Evolutionary conservation across 345 rosid species (phyloP).

Genomic region (Mangifera indica): DNA sequence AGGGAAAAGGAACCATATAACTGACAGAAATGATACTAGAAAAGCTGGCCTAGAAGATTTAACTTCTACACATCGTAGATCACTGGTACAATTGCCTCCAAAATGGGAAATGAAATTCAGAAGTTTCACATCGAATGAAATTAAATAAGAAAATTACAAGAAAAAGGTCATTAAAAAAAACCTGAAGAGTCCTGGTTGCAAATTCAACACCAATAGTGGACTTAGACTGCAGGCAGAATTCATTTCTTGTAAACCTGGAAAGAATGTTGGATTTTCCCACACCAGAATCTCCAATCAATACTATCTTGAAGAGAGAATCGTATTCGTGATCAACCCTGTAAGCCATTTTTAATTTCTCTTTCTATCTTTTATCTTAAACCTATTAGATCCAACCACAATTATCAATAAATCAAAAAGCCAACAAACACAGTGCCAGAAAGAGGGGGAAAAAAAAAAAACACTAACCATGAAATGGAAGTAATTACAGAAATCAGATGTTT

Average conservation of each 20-base stretch:
- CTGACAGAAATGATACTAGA: neutral
- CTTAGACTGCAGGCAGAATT: slow-evolving; percentile 63
- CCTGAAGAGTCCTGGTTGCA: slow-evolving; percentile 73
- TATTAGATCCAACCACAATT: neutral
- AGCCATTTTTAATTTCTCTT: slow-evolving; percentile 38
- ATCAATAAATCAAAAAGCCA: neutral
- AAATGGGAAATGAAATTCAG: neutral
- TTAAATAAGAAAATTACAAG: neutral
- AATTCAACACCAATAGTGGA: slow-evolving; percentile 75
- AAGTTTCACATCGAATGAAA: neutral
- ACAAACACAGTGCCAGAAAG: neutral
- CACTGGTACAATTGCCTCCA: neutral
- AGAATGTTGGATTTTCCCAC: slow-evolving; percentile 75
- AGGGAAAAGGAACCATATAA: too few relatives aligned
- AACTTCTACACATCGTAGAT: neutral
- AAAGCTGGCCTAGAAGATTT: neutral
- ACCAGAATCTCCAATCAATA: slow-evolving; percentile 66
- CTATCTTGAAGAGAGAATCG: slow-evolving; percentile 64
- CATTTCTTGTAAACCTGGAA: slow-evolving; percentile 65
- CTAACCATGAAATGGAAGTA: slow-evolving; percentile 25
- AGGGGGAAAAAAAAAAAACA: neutral
- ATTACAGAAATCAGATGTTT: neutral
- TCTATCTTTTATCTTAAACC: slow-evolving; percentile 6
- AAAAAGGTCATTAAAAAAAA: neutral
- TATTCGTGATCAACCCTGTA: slow-evolving; percentile 66